A percentile compares a stretch with the other conserved stretches of the same genome.
These are phyloP conservation scores for Acer saccharum DNA, from an alignment of 345 rosid species.

Conservation along the genomic window DNA sequence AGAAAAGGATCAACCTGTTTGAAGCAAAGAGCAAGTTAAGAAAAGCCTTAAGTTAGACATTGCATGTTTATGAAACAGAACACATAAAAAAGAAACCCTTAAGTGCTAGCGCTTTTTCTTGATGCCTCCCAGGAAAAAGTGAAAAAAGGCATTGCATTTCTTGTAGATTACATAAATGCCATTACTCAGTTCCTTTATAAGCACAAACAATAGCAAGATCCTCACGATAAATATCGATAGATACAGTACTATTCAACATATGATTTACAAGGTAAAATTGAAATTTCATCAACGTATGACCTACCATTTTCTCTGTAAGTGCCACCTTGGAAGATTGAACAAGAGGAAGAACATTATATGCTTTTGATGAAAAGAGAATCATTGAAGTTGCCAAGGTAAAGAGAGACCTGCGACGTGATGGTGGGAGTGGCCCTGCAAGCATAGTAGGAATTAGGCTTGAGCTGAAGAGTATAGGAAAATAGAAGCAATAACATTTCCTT, in stretches of 20 bases:
- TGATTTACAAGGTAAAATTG: conserved; percentile 10
- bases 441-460: neutral
- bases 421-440: conserved; percentile 75
- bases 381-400: conserved; percentile 81
- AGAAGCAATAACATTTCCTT: neutral
- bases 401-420: conserved; percentile 82
- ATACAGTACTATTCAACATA: neutral
- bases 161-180: neutral
- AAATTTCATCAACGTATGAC: conserved; percentile 13
- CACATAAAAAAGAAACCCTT: neutral
- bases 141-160: neutral
- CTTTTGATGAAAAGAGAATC: conserved; percentile 86
- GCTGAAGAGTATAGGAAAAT: conserved; percentile 9
- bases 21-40: conserved; percentile 21
- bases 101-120: neutral
- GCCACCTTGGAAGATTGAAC: conserved; percentile 50
- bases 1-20: conserved; percentile 85
- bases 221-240: neutral
- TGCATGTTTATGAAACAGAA: conserved; percentile 5
- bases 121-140: neutral
- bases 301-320: conserved; percentile 66
- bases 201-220: neutral
- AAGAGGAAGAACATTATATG: conserved; percentile 59
- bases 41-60: neutral
- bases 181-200: neutral